Base-by-base conservation (phyloP, 2,329 filamentous ascomycete species). In the Verticillium klebahnii region DNA sequence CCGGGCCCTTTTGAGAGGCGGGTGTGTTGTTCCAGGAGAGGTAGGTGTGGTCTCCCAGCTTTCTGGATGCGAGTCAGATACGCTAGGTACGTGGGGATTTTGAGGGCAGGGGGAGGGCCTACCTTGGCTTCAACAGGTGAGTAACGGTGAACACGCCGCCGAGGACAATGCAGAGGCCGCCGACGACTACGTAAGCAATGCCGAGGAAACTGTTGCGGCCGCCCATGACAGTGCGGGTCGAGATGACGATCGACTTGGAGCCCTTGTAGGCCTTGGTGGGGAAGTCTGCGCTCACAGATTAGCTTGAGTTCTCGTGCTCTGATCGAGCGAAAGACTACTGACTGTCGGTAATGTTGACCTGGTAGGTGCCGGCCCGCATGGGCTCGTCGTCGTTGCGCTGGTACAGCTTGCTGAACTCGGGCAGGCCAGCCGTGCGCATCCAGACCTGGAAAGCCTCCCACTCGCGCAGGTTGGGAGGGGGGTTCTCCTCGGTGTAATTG, bases 1-100 rank as follows among this genome's bases (percentile, higher is more conserved):
- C 71, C 4, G 45, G 19, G 12, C n/a, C 45, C 45, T 52, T 52
- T 14, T 52, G 45, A 12, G 45, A 52, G 7, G 76, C 72, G 2
- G 82, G 81, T 1, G 77, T 78, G 62, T 86, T 86, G 74, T 98
- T 97, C 95, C 95, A 99, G 29, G 92, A 95, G 57, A 99, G 84
- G 74, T 99, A 98, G 9, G 93, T 97, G 76, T 98, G 95, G 75
- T 99, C 95, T 64, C 95, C 95, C 52, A 99, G 85, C 90, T 98
- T 99, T 71, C 95, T 94, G 67, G 14, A 29, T 25, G n/a, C 12
- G 56, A 23, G 39, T 12, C 6, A 7, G 2, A 17, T 63, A 36
- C 50, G 57, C 19, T 19, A 11, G 17, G 23, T 58, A 34, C 59
- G 59, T 63, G 62, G 39, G 25, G 25, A 39, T 2, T 9, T 4